A percentile compares a stretch with the other conserved stretches of the same genome.
These are phyloP conservation scores for Luvunga scandens DNA, from an alignment of 345 rosid genomes.

Conservation along the genomic window DNA sequence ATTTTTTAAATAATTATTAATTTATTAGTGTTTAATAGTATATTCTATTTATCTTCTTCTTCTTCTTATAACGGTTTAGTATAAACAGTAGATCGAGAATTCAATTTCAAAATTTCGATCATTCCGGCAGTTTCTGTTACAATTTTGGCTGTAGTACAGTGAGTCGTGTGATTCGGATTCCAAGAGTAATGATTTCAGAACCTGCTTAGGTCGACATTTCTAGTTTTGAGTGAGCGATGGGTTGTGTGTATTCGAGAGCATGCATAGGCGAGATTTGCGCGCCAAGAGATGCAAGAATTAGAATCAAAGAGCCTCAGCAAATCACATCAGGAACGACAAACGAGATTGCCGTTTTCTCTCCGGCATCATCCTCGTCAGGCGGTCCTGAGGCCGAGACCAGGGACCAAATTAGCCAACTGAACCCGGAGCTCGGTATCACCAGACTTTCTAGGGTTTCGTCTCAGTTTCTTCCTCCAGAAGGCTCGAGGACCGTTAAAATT, in stretches of 20 bases:
- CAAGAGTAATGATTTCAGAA: slow-evolving; percentile 4
- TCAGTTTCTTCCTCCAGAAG: slow-evolving; percentile 89
- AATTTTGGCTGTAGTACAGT: background rate
- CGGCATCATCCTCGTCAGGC: slow-evolving; percentile 36
- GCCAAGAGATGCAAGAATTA: slow-evolving; percentile 56
- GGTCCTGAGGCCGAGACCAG: slow-evolving; percentile 43
- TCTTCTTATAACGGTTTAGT: slow-evolving; percentile 11
- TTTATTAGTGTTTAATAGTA: too few relatives aligned
- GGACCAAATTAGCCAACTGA: slow-evolving; percentile 50
- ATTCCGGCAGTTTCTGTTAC: slow-evolving; percentile 8
- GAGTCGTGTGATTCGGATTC: background rate
- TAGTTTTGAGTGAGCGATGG: slow-evolving; percentile 42
- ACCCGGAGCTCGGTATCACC: slow-evolving; percentile 66
- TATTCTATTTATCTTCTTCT: background rate
- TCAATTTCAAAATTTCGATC: background rate
- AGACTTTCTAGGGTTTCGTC: slow-evolving; percentile 89
- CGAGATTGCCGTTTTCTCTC: slow-evolving; percentile 57
- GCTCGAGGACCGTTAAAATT: slow-evolving; percentile 63
- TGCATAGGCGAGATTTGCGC: slow-evolving; percentile 90
- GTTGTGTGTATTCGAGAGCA: slow-evolving; percentile 89
- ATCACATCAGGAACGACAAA: slow-evolving; percentile 16
- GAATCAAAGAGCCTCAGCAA: slow-evolving; percentile 33
- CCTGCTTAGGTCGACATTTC: background rate
- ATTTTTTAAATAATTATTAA: too few relatives aligned
- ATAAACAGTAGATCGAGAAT: slow-evolving; percentile 7